Evolutionary conservation across 768 basidiomycete genomes (phyloP).

Genomic region (Nidularia pulvinata): DNA sequence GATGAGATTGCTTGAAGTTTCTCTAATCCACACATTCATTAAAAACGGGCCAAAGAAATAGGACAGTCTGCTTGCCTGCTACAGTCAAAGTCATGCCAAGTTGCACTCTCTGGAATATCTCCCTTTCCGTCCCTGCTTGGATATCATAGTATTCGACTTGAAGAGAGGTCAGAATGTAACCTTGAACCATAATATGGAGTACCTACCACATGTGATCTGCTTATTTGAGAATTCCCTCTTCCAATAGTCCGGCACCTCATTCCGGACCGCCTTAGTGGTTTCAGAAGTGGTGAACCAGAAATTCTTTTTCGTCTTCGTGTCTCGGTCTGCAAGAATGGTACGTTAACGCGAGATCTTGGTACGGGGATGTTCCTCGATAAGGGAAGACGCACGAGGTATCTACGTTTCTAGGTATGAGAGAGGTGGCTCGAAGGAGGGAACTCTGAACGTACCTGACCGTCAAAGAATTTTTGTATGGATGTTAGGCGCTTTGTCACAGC

Average conservation of each 20-base stretch:
- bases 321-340: slow-evolving; percentile 40
- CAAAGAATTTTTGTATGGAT: slow-evolving; percentile 77
- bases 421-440: slow-evolving; percentile 4
- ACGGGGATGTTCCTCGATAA: background rate
- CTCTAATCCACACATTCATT: slow-evolving; percentile 36
- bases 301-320: slow-evolving; percentile 54
- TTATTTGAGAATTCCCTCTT: slow-evolving; percentile 54
- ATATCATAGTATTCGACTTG: slow-evolving; percentile 71
- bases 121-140: slow-evolving; percentile 59
- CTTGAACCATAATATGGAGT: background rate
- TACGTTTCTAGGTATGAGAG: slow-evolving; percentile 14
- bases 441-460: slow-evolving; percentile 58
- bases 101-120: slow-evolving; percentile 84
- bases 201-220: slow-evolving; percentile 68
- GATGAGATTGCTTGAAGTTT: slow-evolving; percentile 81
- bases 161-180: background rate
- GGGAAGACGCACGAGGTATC: slow-evolving; percentile 50
- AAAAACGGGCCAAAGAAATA: background rate
- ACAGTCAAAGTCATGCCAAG: slow-evolving; percentile 74
- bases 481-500: slow-evolving; percentile 54
- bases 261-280: slow-evolving; percentile 34
- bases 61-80: slow-evolving; percentile 46
- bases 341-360: background rate
- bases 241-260: slow-evolving; percentile 51
- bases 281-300: slow-evolving; percentile 64